Conservation (phyloP, 148 eudicot species). For the Spergularia bocconei region DNA sequence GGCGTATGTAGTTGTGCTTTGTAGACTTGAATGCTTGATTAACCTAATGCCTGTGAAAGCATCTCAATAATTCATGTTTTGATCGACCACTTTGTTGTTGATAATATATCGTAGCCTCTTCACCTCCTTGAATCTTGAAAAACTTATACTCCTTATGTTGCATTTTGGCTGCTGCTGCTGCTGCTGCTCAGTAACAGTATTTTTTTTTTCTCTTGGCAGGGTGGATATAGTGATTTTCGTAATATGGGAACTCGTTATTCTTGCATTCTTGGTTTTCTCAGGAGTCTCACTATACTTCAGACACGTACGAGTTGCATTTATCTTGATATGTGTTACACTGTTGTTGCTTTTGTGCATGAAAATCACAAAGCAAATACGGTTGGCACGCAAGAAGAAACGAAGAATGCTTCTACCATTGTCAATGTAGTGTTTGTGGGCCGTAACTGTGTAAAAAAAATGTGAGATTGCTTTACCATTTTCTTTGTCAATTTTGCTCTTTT, state of each 20-base stretch:
- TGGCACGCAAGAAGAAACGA: slow-evolving; percentile 88
- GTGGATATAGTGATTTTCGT: slow-evolving; percentile 89
- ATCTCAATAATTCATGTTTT: not conserved
- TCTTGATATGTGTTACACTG: slow-evolving; percentile 62
- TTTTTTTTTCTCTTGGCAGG: slow-evolving; percentile 46
- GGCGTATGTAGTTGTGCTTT: too few relatives aligned
- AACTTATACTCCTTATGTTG: not conserved
- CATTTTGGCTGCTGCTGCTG: not conserved
- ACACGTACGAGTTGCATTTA: slow-evolving; percentile 72
- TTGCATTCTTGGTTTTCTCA: slow-evolving; percentile 93
- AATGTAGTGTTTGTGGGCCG: slow-evolving; percentile 48
- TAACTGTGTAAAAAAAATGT: slow-evolving; percentile 18
- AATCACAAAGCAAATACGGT: slow-evolving; percentile 81
- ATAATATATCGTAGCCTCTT: too few relatives aligned
- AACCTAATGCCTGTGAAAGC: not conserved
- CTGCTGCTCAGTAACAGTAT: not conserved
- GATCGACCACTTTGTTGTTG: too few relatives aligned
- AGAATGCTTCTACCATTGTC: slow-evolving; percentile 99
- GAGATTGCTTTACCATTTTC: slow-evolving; percentile 21
- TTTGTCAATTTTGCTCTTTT: slow-evolving; percentile 23
- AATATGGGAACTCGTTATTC: slow-evolving; percentile 84
- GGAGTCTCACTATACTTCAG: slow-evolving; percentile 85
- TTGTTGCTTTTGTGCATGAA: slow-evolving; percentile 82
- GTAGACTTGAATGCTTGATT: not conserved
- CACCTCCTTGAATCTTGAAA: too few relatives aligned